A percentile compares a stretch with the other conserved stretches of the same genome.
Conservation (phyloP, 495 filamentous ascomycete genomes). For the Pyrenula massariospora region DNA sequence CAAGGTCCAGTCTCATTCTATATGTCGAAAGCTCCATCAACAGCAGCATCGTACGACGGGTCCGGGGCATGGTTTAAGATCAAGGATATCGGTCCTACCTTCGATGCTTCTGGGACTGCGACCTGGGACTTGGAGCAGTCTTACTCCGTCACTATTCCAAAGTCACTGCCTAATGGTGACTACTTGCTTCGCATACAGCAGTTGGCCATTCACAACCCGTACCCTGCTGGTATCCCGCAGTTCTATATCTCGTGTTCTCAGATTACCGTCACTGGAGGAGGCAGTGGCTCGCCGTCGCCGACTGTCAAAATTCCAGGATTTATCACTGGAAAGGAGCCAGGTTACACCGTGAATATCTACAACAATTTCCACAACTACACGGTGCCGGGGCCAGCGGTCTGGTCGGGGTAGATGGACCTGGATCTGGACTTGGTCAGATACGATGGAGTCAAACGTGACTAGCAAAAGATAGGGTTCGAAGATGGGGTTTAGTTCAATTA, state of each 20-base stretch:
- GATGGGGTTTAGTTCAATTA: too few species aligned
- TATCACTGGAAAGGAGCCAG: constrained; percentile 38
- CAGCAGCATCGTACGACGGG: constrained; percentile 13
- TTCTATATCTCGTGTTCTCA: constrained; percentile 40
- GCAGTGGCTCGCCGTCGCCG: constrained; percentile 36
- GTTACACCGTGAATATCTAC: constrained; percentile 52
- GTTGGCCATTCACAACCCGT: background rate
- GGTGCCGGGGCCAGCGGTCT: constrained; percentile 37
- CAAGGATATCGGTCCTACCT: constrained; percentile 9
- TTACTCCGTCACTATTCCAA: constrained; percentile 9
- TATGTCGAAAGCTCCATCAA: constrained; percentile 17
- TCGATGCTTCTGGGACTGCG: constrained; percentile 6
- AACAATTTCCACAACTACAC: constrained; percentile 28
- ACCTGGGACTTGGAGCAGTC: constrained; percentile 4
- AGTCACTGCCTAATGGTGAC: constrained; percentile 10
- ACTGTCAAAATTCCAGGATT: constrained; percentile 37
- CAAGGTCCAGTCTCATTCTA: constrained; percentile 11
- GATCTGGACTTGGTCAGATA: too few species aligned
- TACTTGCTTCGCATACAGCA: constrained; percentile 3
- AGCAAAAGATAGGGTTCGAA: too few species aligned
- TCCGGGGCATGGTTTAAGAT: constrained; percentile 22
- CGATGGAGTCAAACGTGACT: too few species aligned
- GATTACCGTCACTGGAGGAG: constrained; percentile 46
- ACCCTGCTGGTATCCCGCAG: background rate
- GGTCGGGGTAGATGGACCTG: constrained; percentile 2